Percentiles rank a stretch among this genome's conserved stretches.
phyloP scores from a whole-genome alignment of 2,329 filamentous ascomycete species.

The Botrytis aclada region DNA sequence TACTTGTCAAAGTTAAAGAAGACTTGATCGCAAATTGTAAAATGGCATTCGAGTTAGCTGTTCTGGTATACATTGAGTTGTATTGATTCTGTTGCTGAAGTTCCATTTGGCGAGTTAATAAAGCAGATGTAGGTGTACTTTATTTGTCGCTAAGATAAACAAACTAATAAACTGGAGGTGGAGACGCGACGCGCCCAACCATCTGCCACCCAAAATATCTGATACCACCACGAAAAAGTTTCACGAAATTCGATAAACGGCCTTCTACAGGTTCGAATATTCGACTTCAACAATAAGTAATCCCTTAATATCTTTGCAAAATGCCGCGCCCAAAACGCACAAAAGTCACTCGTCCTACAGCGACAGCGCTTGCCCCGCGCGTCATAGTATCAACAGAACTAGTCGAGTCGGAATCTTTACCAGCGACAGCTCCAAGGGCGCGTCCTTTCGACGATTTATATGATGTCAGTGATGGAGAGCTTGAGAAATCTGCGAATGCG shows the following conservation, averaged over 20 bases:
- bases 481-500: slow-evolving; percentile 19
- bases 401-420: slow-evolving; percentile 1
- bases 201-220: background rate
- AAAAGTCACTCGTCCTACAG: background rate
- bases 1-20: background rate
- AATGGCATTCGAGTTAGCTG: background rate
- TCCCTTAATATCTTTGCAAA: background rate
- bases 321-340: slow-evolving; percentile 13
- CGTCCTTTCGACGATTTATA: slow-evolving; percentile 33
- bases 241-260: background rate
- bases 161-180: background rate
- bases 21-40: background rate
- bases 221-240: background rate
- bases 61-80: background rate
- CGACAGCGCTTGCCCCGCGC: background rate
- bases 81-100: background rate
- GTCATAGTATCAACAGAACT: background rate
- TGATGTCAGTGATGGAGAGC: slow-evolving; percentile 35
- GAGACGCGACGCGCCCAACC: background rate
- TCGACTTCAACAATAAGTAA: background rate
- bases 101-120: background rate
- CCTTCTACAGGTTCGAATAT: background rate
- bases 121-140: background rate
- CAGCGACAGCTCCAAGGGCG: slow-evolving; percentile 1
- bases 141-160: slow-evolving; percentile 1